Percentiles rank a stretch among this genome's conserved stretches.
These are phyloP conservation scores for Colletotrichum tamarilloi DNA, from an alignment of 2,329 filamentous ascomycete species.

Conservation along the genomic window DNA sequence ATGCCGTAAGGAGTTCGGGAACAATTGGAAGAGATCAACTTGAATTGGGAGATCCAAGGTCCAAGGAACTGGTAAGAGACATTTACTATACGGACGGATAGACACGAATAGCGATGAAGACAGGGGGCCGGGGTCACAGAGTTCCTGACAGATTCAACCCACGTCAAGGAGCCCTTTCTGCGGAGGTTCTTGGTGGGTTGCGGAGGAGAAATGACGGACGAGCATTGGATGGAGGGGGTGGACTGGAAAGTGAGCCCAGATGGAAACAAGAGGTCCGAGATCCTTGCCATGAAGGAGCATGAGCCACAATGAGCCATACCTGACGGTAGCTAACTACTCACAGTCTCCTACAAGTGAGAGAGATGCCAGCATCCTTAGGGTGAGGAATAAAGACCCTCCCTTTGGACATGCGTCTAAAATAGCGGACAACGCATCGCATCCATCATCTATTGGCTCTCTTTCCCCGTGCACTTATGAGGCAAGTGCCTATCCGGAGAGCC, in stretches of 20 bases:
- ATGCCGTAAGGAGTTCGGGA: conserved; percentile 24
- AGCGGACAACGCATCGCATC: background rate
- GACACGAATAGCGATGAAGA: background rate
- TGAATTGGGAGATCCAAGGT: background rate
- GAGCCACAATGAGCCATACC: conserved; percentile 26
- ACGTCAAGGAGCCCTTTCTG: conserved; percentile 16
- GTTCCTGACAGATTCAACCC: conserved; percentile 10
- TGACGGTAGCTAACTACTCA: background rate
- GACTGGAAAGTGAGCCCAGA: background rate
- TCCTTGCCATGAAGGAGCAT: background rate
- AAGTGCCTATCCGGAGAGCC: too few relatives aligned
- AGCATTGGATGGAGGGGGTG: conserved; percentile 6
- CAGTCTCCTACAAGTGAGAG: too few relatives aligned
- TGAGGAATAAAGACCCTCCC: background rate
- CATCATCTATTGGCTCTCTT: background rate
- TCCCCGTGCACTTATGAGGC: too few relatives aligned
- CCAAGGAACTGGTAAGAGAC: background rate
- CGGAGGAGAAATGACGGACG: background rate
- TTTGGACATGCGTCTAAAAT: background rate
- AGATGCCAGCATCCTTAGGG: too few relatives aligned
- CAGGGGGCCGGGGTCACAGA: conserved; percentile 17
- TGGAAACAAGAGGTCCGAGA: background rate
- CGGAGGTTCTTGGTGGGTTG: conserved; percentile 1
- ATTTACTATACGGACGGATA: background rate
- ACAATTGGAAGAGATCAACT: conserved; percentile 15